Evolutionary conservation across 257 asterid genomes (phyloP).

Genomic region (Solanum tarijense): DNA sequence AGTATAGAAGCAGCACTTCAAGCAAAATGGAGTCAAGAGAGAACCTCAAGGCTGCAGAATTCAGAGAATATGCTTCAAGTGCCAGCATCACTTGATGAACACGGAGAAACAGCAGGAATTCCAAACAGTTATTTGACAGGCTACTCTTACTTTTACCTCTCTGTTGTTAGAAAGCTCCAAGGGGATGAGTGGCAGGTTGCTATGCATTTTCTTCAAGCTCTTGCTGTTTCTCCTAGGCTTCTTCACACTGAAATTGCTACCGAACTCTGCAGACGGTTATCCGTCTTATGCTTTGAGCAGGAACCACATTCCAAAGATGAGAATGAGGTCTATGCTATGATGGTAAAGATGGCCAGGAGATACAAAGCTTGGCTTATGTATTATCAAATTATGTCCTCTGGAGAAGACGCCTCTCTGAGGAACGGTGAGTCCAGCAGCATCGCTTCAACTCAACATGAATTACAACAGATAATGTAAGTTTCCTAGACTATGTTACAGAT

Average conservation of each 20-base stretch:
- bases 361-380: constrained; percentile 82
- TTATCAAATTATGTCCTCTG: constrained; percentile 60
- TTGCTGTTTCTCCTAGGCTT: constrained; percentile 39
- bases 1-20: constrained; percentile 32
- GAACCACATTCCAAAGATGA: constrained; percentile 11
- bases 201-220: constrained; percentile 72
- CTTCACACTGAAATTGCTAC: constrained; percentile 54
- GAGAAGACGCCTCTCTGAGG: constrained; percentile 7
- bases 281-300: constrained; percentile 15
- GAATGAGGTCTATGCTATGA: constrained; percentile 21
- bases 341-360: constrained; percentile 50
- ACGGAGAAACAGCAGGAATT: constrained; percentile 52
- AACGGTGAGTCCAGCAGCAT: background rate
- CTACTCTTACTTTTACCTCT: constrained; percentile 60
- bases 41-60: constrained; percentile 22
- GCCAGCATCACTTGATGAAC: constrained; percentile 66
- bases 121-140: constrained; percentile 35
- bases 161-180: constrained; percentile 38
- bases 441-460: constrained; percentile 12
- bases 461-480: constrained; percentile 22
- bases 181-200: constrained; percentile 61
- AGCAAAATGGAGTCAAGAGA: constrained; percentile 19
- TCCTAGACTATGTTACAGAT: background rate
- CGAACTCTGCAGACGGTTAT: constrained; percentile 32
- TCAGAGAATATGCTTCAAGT: constrained; percentile 81